Evolutionary conservation across 2,329 filamentous ascomycete genomes (phyloP).

Genomic region (Exophiala sideris): DNA sequence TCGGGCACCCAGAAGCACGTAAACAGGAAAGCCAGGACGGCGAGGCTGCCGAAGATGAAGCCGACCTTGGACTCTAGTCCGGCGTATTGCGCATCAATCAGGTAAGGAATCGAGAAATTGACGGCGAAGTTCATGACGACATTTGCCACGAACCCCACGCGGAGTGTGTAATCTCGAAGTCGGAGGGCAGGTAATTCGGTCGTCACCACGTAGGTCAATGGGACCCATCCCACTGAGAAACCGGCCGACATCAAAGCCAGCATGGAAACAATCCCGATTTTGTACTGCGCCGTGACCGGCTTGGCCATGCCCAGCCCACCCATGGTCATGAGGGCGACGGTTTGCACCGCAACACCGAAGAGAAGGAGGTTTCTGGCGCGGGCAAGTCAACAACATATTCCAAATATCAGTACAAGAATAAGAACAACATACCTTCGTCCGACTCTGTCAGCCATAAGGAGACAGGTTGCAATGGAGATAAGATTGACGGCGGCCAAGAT

Average conservation of each 20-base stretch:
- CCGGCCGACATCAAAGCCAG: conserved; percentile 16
- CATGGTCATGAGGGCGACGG: conserved; percentile 1
- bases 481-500: conserved; percentile 11
- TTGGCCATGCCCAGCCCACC: neutral
- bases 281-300: neutral
- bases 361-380: neutral
- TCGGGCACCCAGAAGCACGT: conserved; percentile 19
- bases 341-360: neutral
- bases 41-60: conserved; percentile 42
- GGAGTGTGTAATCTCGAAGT: conserved; percentile 33
- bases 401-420: neutral
- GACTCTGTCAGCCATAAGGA: neutral
- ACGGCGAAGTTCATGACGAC: conserved; percentile 33
- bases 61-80: conserved; percentile 37
- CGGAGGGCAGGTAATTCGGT: conserved; percentile 25
- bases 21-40: conserved; percentile 27
- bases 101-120: conserved; percentile 39
- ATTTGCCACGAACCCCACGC: conserved; percentile 32
- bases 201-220: conserved; percentile 25
- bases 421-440: conserved; percentile 4
- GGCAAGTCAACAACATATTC: neutral
- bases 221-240: conserved; percentile 23
- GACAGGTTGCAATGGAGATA: neutral
- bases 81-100: conserved; percentile 38
- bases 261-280: conserved; percentile 17